Base-by-base conservation (phyloP, 139 green algal genomes). In the Picochlorum sp. region DNA sequence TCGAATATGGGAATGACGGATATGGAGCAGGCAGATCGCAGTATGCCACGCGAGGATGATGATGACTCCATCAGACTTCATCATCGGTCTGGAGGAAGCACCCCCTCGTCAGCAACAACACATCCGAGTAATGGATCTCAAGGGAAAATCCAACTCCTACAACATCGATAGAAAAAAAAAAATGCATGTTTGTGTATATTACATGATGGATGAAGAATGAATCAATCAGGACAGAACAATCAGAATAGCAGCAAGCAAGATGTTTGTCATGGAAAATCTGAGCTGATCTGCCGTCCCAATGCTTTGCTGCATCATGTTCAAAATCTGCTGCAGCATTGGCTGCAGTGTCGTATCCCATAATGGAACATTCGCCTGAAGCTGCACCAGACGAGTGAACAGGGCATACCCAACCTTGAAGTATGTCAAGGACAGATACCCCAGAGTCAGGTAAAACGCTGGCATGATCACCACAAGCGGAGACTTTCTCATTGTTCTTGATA, bases 361-460 rank as follows among this genome's bases (percentile, higher is more conserved):
- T 57, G 58, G 58, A 65, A 45, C 21, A 28, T 26, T 52, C 13
- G 23, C 15, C 13, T 65, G 57, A 18, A 28, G 20, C 16, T 65
- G 13, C 13, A 65, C 58, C 20, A 26, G n/a, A 18, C 23, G 20
- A 31, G 58, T 65, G 23, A 50, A 65, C 20, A 65, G 23, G 13
- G 23, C 57, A 23, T 65, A 65, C 5, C 20, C 20, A 59, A 65
- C 58, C 58, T 65, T 59, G 20, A 59, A 59, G 26, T 59, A 59
- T 20, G 20, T 28, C n/a, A 59, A 23, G 21, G 51, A 59, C 15
- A 59, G 13, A 30, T 38, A 59, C 23, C 21, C 20, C 51, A 59
- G 51, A 7, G 20, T 30, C 20, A 65, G 57, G 58, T 65, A 65
- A 23, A 65, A 18, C 23, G 41, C 23, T n/a, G 58, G 58, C 13